Evolutionary conservation across 1,139 yeast genomes (phyloP).

Genomic region (Hemisphaericaspora xylofermentans): DNA sequence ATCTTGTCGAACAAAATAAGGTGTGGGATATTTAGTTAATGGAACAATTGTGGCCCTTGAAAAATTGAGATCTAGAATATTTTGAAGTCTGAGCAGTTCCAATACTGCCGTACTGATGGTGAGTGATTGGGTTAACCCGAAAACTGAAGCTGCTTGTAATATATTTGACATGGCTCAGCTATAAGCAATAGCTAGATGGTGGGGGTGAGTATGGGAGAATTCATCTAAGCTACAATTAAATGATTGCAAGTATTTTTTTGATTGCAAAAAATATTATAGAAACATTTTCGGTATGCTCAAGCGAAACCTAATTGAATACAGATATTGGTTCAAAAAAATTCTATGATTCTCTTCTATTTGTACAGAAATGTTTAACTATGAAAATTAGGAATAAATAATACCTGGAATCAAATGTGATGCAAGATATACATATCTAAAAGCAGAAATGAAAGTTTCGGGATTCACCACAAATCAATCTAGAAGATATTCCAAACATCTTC

Average conservation of each 20-base stretch:
- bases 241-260: neutral
- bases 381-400: neutral
- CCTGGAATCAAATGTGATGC: neutral
- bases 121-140: conserved; percentile 34
- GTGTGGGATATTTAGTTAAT: conserved; percentile 37
- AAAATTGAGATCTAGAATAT: conserved; percentile 32
- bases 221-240: neutral
- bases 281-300: neutral
- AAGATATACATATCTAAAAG: neutral
- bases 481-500: conserved; percentile 94
- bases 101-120: conserved; percentile 39
- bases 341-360: neutral
- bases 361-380: neutral
- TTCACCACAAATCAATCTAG: conserved; percentile 15
- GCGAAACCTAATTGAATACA: too few relatives aligned
- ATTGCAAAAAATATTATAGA: neutral
- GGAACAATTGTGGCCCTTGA: conserved; percentile 40
- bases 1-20: conserved; percentile 48
- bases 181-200: conserved; percentile 1
- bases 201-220: too few relatives aligned
- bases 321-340: neutral
- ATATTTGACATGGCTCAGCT: conserved; percentile 13
- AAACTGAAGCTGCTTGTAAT: conserved; percentile 46
- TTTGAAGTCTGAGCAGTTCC: conserved; percentile 38
- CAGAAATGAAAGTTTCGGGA: conserved; percentile 1